Base-by-base conservation (phyloP, 2,329 filamentous ascomycete genomes). In the Exophiala calicioides region DNA sequence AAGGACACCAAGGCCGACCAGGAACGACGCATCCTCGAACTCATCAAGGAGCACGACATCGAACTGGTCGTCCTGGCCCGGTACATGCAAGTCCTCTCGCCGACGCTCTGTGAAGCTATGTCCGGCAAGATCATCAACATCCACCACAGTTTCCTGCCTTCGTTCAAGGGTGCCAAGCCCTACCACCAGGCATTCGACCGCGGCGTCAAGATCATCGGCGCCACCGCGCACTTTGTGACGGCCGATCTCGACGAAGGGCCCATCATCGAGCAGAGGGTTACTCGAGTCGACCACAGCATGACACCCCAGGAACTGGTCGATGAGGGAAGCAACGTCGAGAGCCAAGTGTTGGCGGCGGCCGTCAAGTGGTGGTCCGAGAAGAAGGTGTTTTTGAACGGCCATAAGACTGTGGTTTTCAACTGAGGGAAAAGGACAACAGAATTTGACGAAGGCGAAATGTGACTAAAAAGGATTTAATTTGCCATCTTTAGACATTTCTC, bases 51-150 rank as follows among this genome's bases (percentile, higher is more conserved):
- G 68, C 74, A 90, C 67, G 69, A 78, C 56, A 80, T 93, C 62
- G 88, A 93, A 63, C 78, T 93, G 42, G 79, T 93, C 42, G 87
- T 93, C 1, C 74, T 93, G 35, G 88, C 88, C 5, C 82, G 88
- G 50, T 93, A 93, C 72, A 93, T 93, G 88, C 88, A 93, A 71
- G 86, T 93, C 23, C 76, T 93, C 8, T 86, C 82, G 16, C 86
- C 86, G 0, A 79, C 70, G 6, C 74, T 93, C 30, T 93, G 88
- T 72, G 71, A 77, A 47, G 86, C 81, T 60, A 90, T 93, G 86
- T 85, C 82, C 39, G 88, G 88, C 48, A 83, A 82, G 65, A 93
- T 93, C 71, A 91, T 93, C 84, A 93, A 93, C 72, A 91, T 93
- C 68, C 88, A 93, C 72, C 88, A 93, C 72, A 85, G 80, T 58